Base-by-base conservation (phyloP, 2,329 filamentous ascomycete species). In the Plenodomus lindquistii region DNA sequence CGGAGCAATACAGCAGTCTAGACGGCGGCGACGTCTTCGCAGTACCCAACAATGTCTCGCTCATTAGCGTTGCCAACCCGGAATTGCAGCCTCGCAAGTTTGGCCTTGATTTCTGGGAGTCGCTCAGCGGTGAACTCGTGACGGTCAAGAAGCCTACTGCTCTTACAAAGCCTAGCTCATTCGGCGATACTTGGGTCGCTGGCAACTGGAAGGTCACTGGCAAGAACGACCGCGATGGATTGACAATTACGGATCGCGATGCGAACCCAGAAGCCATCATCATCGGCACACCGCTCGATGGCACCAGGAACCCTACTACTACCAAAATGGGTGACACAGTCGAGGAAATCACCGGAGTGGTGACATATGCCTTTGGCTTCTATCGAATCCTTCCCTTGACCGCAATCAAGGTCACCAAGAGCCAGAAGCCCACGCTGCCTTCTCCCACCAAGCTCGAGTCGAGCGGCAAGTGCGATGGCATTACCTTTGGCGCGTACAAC, bases 81-180 rank as follows among this genome's bases (percentile, higher is more conserved):
- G 73, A 74, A 13, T 77, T 89, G 34, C 68, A 86, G 51, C 86
- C 86, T 2, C 72, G 73, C 18, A 71, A 75, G 36, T 89, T 85
- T 61, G 87, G 86, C 2, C 74, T 89, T 22, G 87, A 89, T 67
- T 90, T 89, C 64, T 89, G 86, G 87, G 84, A 89, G 77, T 85
- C 81, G 53, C 71, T 89, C 48, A 77, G 75, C 44, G 87, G 86
- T 21, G 85, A 89, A 69, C 75, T 88, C 7, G 85, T 90, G 13
- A 87, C 82, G 0, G 73, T 89, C 39, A 77, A 77, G 56, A 77
- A 72, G 38, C 81, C 84, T 1, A 78, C 74, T 11, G 83, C 82
- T 37, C 70, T 88, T 38, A 77, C 79, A 42, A 81, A 81, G 46
- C 83, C 86, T 2, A 89, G 85, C 65, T 74, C 69, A 44, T 88